A percentile compares a stretch with the other conserved stretches of the same genome.
Evolutionary conservation across 1,284 basidiomycete species (phyloP).

Genomic region (Macrocybe sp.): DNA sequence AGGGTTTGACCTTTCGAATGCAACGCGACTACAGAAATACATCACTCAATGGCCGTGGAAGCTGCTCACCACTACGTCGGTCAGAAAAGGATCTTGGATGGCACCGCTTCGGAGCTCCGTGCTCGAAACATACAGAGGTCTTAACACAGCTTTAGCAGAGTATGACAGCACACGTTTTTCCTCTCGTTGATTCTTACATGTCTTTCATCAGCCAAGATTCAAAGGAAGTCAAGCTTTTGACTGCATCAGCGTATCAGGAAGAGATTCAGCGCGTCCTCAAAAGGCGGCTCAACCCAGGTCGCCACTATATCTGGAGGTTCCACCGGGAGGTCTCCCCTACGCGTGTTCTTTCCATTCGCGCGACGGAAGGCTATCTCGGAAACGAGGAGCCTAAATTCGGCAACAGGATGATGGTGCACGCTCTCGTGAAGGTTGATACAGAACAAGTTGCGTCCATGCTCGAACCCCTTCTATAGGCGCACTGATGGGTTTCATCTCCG

Average conservation of each 20-base stretch:
- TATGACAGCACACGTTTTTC: conserved; percentile 26
- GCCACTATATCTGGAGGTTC: conserved; percentile 45
- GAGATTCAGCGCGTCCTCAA: conserved; percentile 23
- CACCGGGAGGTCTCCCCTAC: conserved; percentile 44
- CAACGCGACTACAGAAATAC: conserved; percentile 21
- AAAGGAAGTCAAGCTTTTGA: conserved; percentile 32
- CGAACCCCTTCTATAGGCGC: background rate
- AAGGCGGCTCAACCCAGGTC: conserved; percentile 22
- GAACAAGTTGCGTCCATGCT: conserved; percentile 45
- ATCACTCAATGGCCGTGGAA: conserved; percentile 26
- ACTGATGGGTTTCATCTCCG: background rate
- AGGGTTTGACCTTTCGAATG: conserved; percentile 23
- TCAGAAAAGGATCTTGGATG: conserved; percentile 40
- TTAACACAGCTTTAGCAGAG: conserved; percentile 55
- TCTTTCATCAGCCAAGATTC: conserved; percentile 35
- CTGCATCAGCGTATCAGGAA: conserved; percentile 27
- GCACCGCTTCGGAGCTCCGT: conserved; percentile 40
- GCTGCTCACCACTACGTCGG: conserved; percentile 34
- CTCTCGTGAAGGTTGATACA: conserved; percentile 64
- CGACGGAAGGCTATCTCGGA: conserved; percentile 45
- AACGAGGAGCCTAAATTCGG: conserved; percentile 46
- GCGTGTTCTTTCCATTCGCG: conserved; percentile 55
- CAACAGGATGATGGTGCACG: conserved; percentile 56
- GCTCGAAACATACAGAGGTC: conserved; percentile 46
- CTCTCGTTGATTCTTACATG: background rate